A percentile compares a stretch with the other conserved stretches of the same genome.
These are phyloP conservation scores for Chalciporus piperatoides DNA, from an alignment of 1,284 basidiomycete genomes.

Conservation along the genomic window DNA sequence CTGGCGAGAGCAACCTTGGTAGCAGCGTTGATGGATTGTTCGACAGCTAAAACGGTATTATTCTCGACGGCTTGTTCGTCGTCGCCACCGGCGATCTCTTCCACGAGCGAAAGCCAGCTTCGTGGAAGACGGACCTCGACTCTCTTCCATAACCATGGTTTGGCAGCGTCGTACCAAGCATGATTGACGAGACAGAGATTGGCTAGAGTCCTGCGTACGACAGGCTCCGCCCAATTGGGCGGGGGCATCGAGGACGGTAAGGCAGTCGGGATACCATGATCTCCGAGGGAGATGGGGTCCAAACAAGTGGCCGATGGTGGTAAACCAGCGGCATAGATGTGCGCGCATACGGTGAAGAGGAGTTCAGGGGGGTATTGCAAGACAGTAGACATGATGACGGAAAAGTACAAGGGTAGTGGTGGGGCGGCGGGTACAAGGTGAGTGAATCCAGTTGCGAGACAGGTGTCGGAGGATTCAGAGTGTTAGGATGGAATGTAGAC, in stretches of 20 bases:
- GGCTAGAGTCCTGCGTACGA: conserved; percentile 58
- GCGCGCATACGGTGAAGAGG: conserved; percentile 61
- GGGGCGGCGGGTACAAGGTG: background rate
- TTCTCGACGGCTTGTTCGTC: conserved; percentile 48
- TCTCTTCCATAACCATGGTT: conserved; percentile 77
- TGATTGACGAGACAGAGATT: conserved; percentile 70
- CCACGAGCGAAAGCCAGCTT: conserved; percentile 74
- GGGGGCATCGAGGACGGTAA: conserved; percentile 69
- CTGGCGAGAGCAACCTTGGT: conserved; percentile 53
- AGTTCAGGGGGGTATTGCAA: conserved; percentile 60
- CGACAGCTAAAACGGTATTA: conserved; percentile 59
- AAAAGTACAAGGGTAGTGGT: background rate
- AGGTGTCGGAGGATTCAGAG: background rate
- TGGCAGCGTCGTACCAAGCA: conserved; percentile 72
- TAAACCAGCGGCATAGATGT: conserved; percentile 60
- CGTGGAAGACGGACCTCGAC: conserved; percentile 75
- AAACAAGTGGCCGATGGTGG: conserved; percentile 55
- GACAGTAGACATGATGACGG: conserved; percentile 25
- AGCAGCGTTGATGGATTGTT: conserved; percentile 57
- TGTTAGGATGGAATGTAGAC: background rate
- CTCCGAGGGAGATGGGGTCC: conserved; percentile 55
- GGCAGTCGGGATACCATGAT: conserved; percentile 50
- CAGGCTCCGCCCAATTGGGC: conserved; percentile 60
- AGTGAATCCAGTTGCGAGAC: background rate
- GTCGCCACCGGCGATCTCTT: conserved; percentile 70